Evolutionary conservation across 106 monocot genomes (phyloP), one percentile per base, ranked within the genome.

Genomic region (Phalaenopsis aphrodite): DNA sequence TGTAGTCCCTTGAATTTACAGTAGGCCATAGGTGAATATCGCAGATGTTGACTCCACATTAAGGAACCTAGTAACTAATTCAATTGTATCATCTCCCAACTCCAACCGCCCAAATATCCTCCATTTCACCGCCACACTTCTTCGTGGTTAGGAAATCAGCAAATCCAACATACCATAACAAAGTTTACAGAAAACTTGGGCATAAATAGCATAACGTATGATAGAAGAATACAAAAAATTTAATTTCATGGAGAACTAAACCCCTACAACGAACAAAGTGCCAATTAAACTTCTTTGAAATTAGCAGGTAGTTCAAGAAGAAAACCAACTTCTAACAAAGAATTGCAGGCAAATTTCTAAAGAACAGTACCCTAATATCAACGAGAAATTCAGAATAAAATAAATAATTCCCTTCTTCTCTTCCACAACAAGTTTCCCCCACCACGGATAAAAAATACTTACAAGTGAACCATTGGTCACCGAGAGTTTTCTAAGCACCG

Each of bases 391-490:
- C 69, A 12, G 23, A 41, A 69, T 41, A 38, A 69, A 69, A 69
- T 15, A 69, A 69, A 39, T 11, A 69, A 69, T 36, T 69, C 69
- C 8, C 36, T 38, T 69, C 36, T 69, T 12, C 6, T 65, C 64
- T 6, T 65, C 64, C 8, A 65, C 21, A n/a, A 65, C 64, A 21
- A 65, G 8, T 16, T 14, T 24, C 6, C 21, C 11, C 15, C 36
- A 38, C 30, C 5, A 43, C 47, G 14, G 45, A 18, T 2, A 37
- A n/a, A 7, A 65, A 48, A 49, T 77, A 16, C 36, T 65, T 88
- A 99, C 99, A 88, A 91, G 82, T 5, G 99, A 93, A 38, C 93
- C 99, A 55, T 89, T 75, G 14, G 86, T 85, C n/a, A 93, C 43
- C 3, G 80, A 76, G 56, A 99, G 78, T 24, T 72, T 85, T 80